Percentiles rank a stretch among this genome's conserved stretches.
These are phyloP conservation scores for Colletotrichum phormii DNA, from an alignment of 2,329 filamentous ascomycete genomes.

Conservation along the genomic window DNA sequence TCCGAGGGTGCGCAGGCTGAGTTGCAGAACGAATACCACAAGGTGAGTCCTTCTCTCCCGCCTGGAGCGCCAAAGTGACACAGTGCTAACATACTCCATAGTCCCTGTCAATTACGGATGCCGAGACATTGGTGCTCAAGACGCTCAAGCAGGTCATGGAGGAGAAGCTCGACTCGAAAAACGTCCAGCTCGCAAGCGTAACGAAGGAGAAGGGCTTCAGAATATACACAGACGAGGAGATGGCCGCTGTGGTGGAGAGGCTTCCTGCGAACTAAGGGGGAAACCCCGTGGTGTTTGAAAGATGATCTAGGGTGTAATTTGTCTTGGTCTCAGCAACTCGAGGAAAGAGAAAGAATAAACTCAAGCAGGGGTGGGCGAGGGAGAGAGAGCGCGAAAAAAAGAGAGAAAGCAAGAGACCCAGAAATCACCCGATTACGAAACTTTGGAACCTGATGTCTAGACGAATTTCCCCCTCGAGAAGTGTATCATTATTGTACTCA, in stretches of 20 bases:
- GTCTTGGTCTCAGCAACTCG: background rate
- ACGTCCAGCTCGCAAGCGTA: constrained; percentile 97
- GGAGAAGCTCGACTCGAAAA: constrained; percentile 99
- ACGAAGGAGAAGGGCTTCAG: constrained; percentile 98
- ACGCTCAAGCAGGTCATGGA: constrained; percentile 99
- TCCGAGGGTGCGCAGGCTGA: constrained; percentile 98
- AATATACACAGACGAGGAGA: constrained; percentile 98
- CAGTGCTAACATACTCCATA: constrained; percentile 44
- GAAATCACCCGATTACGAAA: constrained; percentile 13
- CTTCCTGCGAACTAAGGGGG: constrained; percentile 72
- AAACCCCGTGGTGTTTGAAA: background rate
- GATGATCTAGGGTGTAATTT: background rate
- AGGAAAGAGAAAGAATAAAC: background rate
- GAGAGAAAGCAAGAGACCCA: constrained; percentile 5
- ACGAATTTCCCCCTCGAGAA: constrained; percentile 9
- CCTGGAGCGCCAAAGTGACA: background rate
- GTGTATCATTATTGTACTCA: constrained; percentile 37
- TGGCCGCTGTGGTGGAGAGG: constrained; percentile 90
- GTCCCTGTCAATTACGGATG: constrained; percentile 91
- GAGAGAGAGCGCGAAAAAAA: background rate
- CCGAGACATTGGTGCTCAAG: constrained; percentile 95
- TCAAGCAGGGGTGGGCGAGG: background rate
- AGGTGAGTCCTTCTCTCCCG: constrained; percentile 58
- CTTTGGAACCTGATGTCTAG: constrained; percentile 20
- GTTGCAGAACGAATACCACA: constrained; percentile 98